Evolutionary conservation across 1,284 basidiomycete species (phyloP).

Genomic region (Pascua sp.): DNA sequence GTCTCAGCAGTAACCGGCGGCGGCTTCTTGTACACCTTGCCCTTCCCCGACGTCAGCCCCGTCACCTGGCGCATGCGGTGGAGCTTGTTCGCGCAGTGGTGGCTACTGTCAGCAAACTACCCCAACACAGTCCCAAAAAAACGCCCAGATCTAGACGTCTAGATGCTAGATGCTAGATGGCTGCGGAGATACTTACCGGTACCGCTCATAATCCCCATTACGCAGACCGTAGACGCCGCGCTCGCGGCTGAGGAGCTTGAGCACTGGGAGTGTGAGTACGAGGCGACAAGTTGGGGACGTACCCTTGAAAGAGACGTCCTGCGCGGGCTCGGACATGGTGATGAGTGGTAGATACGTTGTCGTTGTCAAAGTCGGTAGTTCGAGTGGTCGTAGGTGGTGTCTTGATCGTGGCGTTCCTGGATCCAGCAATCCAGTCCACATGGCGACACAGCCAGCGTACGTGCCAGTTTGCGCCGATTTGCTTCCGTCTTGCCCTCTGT

Average conservation of each 20-base stretch:
- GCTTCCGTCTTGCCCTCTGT: background rate
- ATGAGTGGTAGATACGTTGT: background rate
- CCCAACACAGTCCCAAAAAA: too few species aligned
- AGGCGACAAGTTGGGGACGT: too few species aligned
- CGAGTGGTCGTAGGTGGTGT: background rate
- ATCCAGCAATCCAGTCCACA: too few species aligned
- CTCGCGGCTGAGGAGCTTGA: slow-evolving; percentile 65
- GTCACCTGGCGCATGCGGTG: slow-evolving; percentile 80
- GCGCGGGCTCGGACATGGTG: background rate
- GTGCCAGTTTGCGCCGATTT: background rate
- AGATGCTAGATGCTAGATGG: background rate
- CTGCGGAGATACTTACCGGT: slow-evolving; percentile 71
- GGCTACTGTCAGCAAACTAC: slow-evolving; percentile 53
- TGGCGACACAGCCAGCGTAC: too few species aligned
- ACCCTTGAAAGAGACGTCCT: slow-evolving; percentile 42
- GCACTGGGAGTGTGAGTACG: too few species aligned
- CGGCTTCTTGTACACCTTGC: slow-evolving; percentile 80
- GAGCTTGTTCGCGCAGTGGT: slow-evolving; percentile 84
- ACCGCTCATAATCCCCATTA: slow-evolving; percentile 80
- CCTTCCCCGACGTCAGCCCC: slow-evolving; percentile 82
- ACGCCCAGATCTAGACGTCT: background rate
- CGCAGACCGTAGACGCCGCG: slow-evolving; percentile 85
- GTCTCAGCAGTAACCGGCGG: slow-evolving; percentile 62
- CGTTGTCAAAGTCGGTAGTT: background rate
- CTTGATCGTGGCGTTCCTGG: too few species aligned